Evolutionary conservation across 495 filamentous ascomycete species (phyloP).

Genomic region (Ramalina intermedia): DNA sequence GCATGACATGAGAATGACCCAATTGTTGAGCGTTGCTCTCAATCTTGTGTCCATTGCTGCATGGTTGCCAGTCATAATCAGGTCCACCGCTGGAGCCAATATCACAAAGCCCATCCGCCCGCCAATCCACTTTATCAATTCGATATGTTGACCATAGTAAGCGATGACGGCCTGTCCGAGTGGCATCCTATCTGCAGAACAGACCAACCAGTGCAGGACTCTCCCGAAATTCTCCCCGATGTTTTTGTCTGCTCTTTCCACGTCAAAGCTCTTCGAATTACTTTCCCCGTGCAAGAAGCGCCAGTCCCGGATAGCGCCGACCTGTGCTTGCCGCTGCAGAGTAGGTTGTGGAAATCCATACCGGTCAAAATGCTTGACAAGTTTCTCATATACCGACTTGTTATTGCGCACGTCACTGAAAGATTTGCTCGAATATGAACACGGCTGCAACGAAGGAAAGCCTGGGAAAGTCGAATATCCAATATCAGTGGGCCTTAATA

Average conservation of each 20-base stretch:
- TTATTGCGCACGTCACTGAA: constrained; percentile 4
- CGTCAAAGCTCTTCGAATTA: background rate
- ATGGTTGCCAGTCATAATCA: background rate
- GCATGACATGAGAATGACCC: constrained; percentile 3
- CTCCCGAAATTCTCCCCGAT: constrained; percentile 5
- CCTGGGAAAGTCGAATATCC: constrained; percentile 4
- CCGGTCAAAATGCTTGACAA: constrained; percentile 3
- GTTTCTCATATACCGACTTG: background rate
- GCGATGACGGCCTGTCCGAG: constrained; percentile 4
- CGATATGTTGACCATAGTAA: constrained; percentile 5
- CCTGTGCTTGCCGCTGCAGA: background rate
- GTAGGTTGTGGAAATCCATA: constrained; percentile 2
- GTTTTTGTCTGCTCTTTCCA: constrained; percentile 6
- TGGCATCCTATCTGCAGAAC: constrained; percentile 4
- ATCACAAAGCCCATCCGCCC: constrained; percentile 1
- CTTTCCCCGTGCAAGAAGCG: constrained; percentile 2
- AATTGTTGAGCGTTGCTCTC: background rate
- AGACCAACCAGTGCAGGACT: constrained; percentile 4
- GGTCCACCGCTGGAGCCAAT: background rate
- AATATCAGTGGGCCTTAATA: constrained; percentile 5
- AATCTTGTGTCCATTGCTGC: constrained; percentile 1
- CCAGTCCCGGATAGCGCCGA: constrained; percentile 4
- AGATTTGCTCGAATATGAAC: constrained; percentile 3
- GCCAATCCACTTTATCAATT: constrained; percentile 4
- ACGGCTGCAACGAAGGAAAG: constrained; percentile 1